phyloP scores from a whole-genome alignment of 345 rosid species.

The Aquilaria sinensis region DNA sequence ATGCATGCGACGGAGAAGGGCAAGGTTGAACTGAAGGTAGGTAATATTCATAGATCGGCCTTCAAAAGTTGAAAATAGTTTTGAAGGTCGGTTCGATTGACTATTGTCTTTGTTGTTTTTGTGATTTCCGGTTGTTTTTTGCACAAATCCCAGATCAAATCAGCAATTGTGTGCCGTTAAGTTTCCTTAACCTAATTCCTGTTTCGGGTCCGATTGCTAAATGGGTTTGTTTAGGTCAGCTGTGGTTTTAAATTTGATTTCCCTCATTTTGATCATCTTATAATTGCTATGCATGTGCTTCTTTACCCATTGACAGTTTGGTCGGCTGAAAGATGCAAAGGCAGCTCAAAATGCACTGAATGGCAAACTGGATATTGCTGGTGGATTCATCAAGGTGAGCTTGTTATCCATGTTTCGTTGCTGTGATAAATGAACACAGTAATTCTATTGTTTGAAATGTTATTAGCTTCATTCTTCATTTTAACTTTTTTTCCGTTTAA shows the following conservation, averaged over 20 bases:
- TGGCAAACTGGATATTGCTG: constrained; percentile 92
- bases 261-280: neutral
- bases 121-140: too few species aligned
- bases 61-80: too few species aligned
- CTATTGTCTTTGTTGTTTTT: too few species aligned
- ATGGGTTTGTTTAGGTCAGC: constrained; percentile 73
- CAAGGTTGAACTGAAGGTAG: too few species aligned
- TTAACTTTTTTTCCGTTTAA: constrained; percentile 6
- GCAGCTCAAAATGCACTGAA: constrained; percentile 77
- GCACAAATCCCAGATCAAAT: too few species aligned
- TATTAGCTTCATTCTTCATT: neutral
- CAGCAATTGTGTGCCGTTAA: too few species aligned
- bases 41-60: too few species aligned
- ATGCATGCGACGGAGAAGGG: too few species aligned
- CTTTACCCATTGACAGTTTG: constrained; percentile 45
- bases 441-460: neutral
- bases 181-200: too few species aligned
- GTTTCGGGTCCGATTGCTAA: too few species aligned
- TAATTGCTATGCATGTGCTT: neutral
- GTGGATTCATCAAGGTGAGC: constrained; percentile 77
- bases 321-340: constrained; percentile 87
- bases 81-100: too few species aligned
- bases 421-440: neutral
- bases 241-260: constrained; percentile 12
- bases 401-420: constrained; percentile 6